A percentile compares a stretch with the other conserved stretches of the same genome.
These are phyloP conservation scores for Neurospora sp. DNA, from an alignment of 2,329 filamentous ascomycete species.

Conservation along the genomic window DNA sequence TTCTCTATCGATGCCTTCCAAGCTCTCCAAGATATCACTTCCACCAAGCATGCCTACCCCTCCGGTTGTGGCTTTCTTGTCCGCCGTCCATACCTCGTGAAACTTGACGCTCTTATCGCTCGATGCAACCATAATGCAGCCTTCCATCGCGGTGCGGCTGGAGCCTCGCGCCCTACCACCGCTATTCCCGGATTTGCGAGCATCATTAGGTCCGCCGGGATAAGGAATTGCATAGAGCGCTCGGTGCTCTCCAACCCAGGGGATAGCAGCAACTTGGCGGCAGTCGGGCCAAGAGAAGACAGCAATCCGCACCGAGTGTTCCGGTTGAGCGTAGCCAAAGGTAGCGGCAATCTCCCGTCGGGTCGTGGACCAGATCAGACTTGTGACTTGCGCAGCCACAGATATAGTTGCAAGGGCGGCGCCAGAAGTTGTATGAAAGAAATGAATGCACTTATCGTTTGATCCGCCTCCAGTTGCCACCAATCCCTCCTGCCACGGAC, in stretches of 20 bases:
- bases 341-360: constrained; percentile 83
- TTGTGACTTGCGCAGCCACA: constrained; percentile 87
- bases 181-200: constrained; percentile 17
- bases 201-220: constrained; percentile 39
- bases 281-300: constrained; percentile 94
- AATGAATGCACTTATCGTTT: constrained; percentile 92
- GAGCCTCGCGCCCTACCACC: constrained; percentile 40
- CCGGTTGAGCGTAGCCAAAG: constrained; percentile 85
- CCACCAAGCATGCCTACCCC: constrained; percentile 60
- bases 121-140: constrained; percentile 82
- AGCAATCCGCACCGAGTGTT: constrained; percentile 80
- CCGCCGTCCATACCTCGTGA: constrained; percentile 81
- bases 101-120: constrained; percentile 92
- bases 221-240: constrained; percentile 85
- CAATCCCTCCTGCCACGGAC: constrained; percentile 81
- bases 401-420: constrained; percentile 81
- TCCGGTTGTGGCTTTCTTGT: constrained; percentile 40
- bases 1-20: constrained; percentile 71
- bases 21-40: constrained; percentile 73
- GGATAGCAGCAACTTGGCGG: constrained; percentile 71
- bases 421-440: constrained; percentile 80
- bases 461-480: constrained; percentile 87
- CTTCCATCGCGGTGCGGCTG: constrained; percentile 52
- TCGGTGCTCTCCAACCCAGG: constrained; percentile 69
- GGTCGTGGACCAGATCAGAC: constrained; percentile 79